These are phyloP conservation scores for Metschnikowia reukaufii DNA, from an alignment of 805 yeast species.

Conservation along the genomic window DNA sequence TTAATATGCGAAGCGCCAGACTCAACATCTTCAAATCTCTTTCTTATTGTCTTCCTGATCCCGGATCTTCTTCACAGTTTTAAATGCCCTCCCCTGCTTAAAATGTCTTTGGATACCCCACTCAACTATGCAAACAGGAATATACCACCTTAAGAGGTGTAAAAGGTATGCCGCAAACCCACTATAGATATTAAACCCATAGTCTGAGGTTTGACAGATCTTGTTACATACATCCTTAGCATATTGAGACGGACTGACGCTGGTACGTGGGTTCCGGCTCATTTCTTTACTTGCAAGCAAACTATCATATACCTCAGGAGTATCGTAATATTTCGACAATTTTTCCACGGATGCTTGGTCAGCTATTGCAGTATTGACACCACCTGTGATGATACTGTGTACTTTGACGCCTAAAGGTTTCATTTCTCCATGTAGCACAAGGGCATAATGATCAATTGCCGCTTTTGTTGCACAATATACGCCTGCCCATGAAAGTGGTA, in stretches of 20 bases:
- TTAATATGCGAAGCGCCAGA: no score
- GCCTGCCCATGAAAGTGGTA: conserved; percentile 34
- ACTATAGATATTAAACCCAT: conserved; percentile 19
- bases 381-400: conserved; percentile 40
- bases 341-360: conserved; percentile 15
- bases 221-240: conserved; percentile 16
- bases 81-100: conserved; percentile 15
- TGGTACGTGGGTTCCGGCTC: conserved; percentile 16
- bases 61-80: conserved; percentile 4
- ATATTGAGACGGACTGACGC: conserved; percentile 9
- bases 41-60: conserved; percentile 3
- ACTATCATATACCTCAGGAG: conserved; percentile 12
- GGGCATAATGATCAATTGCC: conserved; percentile 39
- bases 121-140: conserved; percentile 16
- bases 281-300: conserved; percentile 9
- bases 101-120: conserved; percentile 14
- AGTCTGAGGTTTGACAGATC: conserved; percentile 9
- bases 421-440: conserved; percentile 34
- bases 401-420: conserved; percentile 40
- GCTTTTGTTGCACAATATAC: conserved; percentile 40
- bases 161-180: conserved; percentile 14
- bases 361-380: conserved; percentile 36
- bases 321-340: conserved; percentile 10
- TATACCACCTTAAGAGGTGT: conserved; percentile 15
- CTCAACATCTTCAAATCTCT: no score